A percentile compares a stretch with the other conserved stretches of the same genome.
Evolutionary conservation across 2,329 filamentous ascomycete species (phyloP).

Genomic region (Curvularia lunata): DNA sequence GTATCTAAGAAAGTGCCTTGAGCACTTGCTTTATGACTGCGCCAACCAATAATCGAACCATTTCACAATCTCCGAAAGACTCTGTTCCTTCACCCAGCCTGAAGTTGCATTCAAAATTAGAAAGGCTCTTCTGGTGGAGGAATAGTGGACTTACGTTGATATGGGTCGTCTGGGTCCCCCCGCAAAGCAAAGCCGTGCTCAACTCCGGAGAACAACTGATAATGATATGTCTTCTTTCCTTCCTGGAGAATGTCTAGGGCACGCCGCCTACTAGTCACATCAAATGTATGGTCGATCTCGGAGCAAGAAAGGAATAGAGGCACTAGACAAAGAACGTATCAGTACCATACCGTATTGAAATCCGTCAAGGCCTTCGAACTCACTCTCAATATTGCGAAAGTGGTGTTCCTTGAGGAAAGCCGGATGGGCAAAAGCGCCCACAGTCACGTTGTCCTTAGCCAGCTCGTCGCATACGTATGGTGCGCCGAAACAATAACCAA

Average conservation of each 20-base stretch:
- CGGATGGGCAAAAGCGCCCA: slow-evolving; percentile 60
- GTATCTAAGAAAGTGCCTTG: not conserved
- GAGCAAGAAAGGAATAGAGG: slow-evolving; percentile 57
- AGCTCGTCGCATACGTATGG: slow-evolving; percentile 56
- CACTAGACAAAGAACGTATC: slow-evolving; percentile 9
- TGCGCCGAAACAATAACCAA: slow-evolving; percentile 51
- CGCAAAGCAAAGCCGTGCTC: slow-evolving; percentile 47
- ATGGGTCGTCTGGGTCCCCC: slow-evolving; percentile 53
- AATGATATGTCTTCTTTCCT: slow-evolving; percentile 44
- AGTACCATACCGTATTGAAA: not conserved
- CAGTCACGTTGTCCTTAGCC: slow-evolving; percentile 46
- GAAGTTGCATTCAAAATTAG: not conserved
- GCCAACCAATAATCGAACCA: slow-evolving; percentile 28
- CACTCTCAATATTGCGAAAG: slow-evolving; percentile 50
- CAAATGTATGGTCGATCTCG: slow-evolving; percentile 56
- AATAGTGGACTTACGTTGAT: slow-evolving; percentile 35
- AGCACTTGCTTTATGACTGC: not conserved
- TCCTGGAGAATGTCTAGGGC: slow-evolving; percentile 54
- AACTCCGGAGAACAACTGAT: slow-evolving; percentile 45
- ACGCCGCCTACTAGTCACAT: slow-evolving; percentile 46
- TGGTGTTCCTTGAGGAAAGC: slow-evolving; percentile 58
- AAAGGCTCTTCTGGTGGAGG: not conserved
- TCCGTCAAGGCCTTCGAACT: not conserved
- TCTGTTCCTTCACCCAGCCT: slow-evolving; percentile 42
- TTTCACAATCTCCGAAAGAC: slow-evolving; percentile 33